Base-by-base conservation (phyloP, 2,329 filamentous ascomycete genomes). In the Sarocladium strictum region DNA sequence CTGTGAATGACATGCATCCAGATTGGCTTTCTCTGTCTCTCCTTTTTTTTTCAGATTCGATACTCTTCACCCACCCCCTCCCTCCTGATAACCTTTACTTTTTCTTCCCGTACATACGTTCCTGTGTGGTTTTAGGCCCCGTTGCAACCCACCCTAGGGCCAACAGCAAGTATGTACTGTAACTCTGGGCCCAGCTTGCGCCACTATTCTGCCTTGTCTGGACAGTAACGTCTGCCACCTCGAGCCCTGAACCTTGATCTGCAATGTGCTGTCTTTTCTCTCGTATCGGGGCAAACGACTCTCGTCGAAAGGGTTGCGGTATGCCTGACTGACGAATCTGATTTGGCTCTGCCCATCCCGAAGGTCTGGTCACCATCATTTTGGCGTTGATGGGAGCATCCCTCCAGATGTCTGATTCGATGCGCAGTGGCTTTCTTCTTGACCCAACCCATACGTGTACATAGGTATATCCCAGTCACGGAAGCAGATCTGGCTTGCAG, bases 1-100 rank as follows among this genome's bases (percentile, higher is more conserved):
- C 27, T 19, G 19, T 51, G n/a, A 51, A 51, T 51, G 47, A 51
- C 47, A 51, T 51, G 47, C 47, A 51, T 51, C 47, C 17, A 33
- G 5, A 51, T 51, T 51, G 35, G 47, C 47, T 51, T 51, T 29
- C 3, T n/a, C 24, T 47, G n/a, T n/a, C n/a, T n/a, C 7, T 32
- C 6, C 29, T 12, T 6, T 12, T 19, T 40, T 7, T 7, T 7
- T 9, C 17, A 7, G 7, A 40, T 7, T 40, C 37, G 17, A n/a
- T 40, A 12, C 29, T 12, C 12, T 32, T 6, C 29, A 32, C 29
- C 29, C 29, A 32, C 29, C 29, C 29, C 29, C 29, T 12, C 29
- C 29, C 29, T 32, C 29, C 29, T 6, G 29, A 32, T 32, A 7
- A 15, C 35, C 35, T 38, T 15, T 38, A n/a, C 12, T 32, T 32